These are phyloP conservation scores for Trametes maxima DNA, from an alignment of 768 basidiomycete species.

Conservation along the genomic window DNA sequence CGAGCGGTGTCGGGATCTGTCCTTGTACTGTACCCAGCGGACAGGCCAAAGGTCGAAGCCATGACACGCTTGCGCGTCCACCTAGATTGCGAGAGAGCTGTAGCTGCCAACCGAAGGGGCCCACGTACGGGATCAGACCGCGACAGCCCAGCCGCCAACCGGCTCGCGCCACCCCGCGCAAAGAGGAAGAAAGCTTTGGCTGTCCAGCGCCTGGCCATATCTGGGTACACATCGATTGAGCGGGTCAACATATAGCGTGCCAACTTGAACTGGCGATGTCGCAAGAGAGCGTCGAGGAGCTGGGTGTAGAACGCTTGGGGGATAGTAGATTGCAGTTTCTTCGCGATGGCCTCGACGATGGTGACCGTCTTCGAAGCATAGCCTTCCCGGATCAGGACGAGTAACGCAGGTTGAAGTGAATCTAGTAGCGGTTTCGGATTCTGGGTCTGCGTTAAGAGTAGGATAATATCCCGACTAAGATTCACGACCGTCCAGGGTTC, in stretches of 20 bases:
- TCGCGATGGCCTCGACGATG: slow-evolving; percentile 44
- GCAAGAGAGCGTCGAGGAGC: slow-evolving; percentile 44
- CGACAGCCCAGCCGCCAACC: neutral
- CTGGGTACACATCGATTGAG: slow-evolving; percentile 25
- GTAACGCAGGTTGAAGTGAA: neutral
- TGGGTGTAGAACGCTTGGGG: slow-evolving; percentile 37
- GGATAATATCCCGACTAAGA: neutral
- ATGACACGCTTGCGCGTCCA: neutral
- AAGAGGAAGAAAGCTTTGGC: slow-evolving; percentile 32
- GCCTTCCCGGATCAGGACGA: slow-evolving; percentile 7
- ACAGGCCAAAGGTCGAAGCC: neutral
- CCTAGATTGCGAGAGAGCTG: neutral
- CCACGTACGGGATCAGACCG: neutral
- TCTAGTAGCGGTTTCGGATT: neutral
- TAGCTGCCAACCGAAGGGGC: neutral
- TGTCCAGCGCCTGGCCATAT: slow-evolving; percentile 33
- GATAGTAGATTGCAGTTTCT: slow-evolving; percentile 42
- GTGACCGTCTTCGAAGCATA: slow-evolving; percentile 40
- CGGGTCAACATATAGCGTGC: slow-evolving; percentile 37
- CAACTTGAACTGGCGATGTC: slow-evolving; percentile 40
- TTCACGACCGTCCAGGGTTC: neutral
- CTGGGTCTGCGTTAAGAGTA: neutral
- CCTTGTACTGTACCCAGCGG: neutral
- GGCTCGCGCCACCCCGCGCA: neutral
- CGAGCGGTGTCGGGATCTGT: slow-evolving; percentile 27